phyloP scores from a whole-genome alignment of 345 rosid species.

The Rubroshorea leprosula region DNA sequence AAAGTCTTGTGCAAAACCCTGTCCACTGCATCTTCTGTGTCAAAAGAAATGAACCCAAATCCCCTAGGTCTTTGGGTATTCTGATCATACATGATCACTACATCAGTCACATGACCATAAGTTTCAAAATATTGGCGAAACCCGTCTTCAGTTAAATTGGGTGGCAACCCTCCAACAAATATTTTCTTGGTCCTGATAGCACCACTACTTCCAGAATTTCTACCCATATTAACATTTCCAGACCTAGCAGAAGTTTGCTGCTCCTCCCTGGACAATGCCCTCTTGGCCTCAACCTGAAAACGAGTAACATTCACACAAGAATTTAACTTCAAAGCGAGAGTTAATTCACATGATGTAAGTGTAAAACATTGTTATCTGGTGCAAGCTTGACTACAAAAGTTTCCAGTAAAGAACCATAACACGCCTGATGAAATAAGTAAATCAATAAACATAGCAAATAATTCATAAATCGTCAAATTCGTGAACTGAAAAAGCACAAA shows the following conservation, averaged over 20 bases:
- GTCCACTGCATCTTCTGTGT: constrained; percentile 86
- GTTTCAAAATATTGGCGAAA: constrained; percentile 85
- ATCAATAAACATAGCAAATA: neutral
- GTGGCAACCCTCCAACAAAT: constrained; percentile 98
- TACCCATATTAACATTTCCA: constrained; percentile 47
- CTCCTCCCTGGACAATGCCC: constrained; percentile 92
- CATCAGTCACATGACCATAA: constrained; percentile 87
- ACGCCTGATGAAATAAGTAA: too few relatives aligned
- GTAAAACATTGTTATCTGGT: too few relatives aligned
- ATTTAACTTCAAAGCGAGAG: neutral
- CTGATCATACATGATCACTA: constrained; percentile 95
- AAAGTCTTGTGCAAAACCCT: constrained; percentile 79
- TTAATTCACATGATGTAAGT: neutral
- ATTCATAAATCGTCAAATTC: neutral
- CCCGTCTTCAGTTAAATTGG: constrained; percentile 76
- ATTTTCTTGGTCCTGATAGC: constrained; percentile 78
- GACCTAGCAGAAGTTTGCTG: constrained; percentile 63
- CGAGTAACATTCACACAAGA: neutral
- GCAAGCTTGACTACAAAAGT: too few relatives aligned
- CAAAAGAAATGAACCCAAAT: constrained; percentile 95
- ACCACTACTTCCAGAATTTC: constrained; percentile 61
- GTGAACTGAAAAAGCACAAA: neutral
- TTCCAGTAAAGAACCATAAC: too few relatives aligned
- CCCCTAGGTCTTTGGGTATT: constrained; percentile 91
- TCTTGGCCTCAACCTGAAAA: constrained; percentile 83